Evolutionary conservation across 1,284 basidiomycete species (phyloP).

Genomic region (Leccinum solheimii): DNA sequence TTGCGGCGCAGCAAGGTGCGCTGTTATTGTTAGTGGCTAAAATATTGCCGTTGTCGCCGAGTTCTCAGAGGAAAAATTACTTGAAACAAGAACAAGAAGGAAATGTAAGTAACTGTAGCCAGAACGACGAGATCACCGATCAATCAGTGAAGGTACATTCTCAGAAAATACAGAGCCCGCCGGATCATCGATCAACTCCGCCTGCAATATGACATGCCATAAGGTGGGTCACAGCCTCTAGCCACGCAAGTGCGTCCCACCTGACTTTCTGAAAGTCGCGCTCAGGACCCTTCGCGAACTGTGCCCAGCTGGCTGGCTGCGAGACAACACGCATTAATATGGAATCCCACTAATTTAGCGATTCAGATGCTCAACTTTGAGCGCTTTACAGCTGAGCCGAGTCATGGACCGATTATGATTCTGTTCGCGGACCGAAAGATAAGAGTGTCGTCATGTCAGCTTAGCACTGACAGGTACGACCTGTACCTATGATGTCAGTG

Average conservation of each 20-base stretch:
- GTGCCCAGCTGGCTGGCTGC: not conserved
- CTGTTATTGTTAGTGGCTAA: not conserved
- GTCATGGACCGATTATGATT: not conserved
- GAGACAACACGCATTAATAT: not conserved
- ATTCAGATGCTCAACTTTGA: not conserved
- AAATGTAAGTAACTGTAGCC: too few relatives aligned
- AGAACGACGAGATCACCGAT: too few relatives aligned
- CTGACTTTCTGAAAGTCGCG: too few relatives aligned
- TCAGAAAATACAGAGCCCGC: too few relatives aligned
- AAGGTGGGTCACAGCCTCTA: not conserved
- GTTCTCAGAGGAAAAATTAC: not conserved
- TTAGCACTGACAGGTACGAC: not conserved
- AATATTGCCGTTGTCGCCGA: not conserved
- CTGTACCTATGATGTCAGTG: not conserved
- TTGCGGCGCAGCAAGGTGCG: not conserved
- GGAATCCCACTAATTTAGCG: too few relatives aligned
- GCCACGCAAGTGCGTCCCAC: too few relatives aligned
- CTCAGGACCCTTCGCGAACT: too few relatives aligned
- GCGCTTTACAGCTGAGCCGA: not conserved
- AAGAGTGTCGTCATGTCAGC: not conserved
- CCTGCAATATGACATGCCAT: too few relatives aligned
- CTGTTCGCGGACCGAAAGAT: not conserved
- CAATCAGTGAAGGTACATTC: too few relatives aligned
- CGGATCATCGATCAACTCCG: too few relatives aligned
- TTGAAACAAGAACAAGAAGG: too few relatives aligned